phyloP scores from a whole-genome alignment of 192 early-diverging fungal species.

The Entomortierella beljakovae region DNA sequence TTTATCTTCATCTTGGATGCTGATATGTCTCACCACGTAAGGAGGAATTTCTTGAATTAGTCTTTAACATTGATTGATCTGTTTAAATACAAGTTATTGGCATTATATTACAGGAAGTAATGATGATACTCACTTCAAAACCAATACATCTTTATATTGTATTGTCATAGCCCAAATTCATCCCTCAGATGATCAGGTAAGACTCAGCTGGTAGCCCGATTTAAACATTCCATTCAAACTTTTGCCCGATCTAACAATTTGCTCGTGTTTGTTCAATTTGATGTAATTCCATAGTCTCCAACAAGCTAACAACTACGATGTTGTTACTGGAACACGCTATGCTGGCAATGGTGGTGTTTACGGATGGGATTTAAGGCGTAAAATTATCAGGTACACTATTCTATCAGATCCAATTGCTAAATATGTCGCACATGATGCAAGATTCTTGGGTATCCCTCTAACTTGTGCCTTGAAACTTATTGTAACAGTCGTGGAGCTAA shows the following conservation, averaged over 20 bases:
- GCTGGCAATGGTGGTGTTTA: slow-evolving; percentile 90
- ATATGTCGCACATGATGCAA: background rate
- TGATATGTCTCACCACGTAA: slow-evolving; percentile 98
- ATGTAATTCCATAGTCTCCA: slow-evolving; percentile 67
- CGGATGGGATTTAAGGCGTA: slow-evolving; percentile 97
- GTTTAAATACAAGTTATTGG: no score
- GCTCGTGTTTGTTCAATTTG: background rate
- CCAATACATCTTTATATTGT: background rate
- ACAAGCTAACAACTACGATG: slow-evolving; percentile 84
- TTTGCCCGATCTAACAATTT: background rate
- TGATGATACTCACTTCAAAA: background rate
- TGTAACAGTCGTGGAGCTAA: slow-evolving; percentile 89
- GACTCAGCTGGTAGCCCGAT: background rate
- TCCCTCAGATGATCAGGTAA: slow-evolving; percentile 91
- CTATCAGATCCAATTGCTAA: background rate
- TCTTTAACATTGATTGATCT: background rate
- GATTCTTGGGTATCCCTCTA: background rate
- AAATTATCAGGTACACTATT: slow-evolving; percentile 80
- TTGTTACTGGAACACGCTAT: slow-evolving; percentile 97
- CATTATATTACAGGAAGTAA: no score
- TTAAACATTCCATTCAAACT: background rate
- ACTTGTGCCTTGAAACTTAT: background rate
- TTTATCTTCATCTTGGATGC: slow-evolving; percentile 99
- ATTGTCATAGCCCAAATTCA: slow-evolving; percentile 87
- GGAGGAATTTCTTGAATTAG: background rate